phyloP scores from a whole-genome alignment of 2,329 filamentous ascomycete genomes.

The Trichoderma sp. region DNA sequence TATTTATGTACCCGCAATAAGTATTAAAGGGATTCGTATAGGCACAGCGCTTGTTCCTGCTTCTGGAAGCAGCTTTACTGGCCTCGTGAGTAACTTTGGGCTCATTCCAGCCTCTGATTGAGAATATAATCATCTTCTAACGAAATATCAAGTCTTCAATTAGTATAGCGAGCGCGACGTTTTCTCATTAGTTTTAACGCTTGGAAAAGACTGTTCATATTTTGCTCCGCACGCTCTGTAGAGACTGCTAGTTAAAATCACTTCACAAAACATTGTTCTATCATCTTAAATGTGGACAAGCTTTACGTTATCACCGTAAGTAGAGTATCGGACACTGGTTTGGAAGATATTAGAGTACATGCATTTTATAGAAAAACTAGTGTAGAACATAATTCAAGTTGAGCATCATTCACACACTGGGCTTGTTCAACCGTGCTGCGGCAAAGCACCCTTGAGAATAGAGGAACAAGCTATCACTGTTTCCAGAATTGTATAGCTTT shows the following conservation, averaged over 20 bases:
- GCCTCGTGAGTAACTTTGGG: too few species aligned
- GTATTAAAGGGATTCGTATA: neutral
- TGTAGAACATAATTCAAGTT: neutral
- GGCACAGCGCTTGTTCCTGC: too few species aligned
- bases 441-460: neutral
- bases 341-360: neutral
- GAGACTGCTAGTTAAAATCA: neutral
- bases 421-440: neutral
- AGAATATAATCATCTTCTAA: too few species aligned
- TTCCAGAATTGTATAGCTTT: neutral
- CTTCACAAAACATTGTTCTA: neutral
- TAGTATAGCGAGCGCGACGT: too few species aligned
- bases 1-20: too few species aligned
- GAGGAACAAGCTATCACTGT: neutral
- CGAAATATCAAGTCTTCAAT: too few species aligned
- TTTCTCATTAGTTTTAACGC: too few species aligned
- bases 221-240: neutral
- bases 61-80: too few species aligned
- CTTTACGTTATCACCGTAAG: neutral
- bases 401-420: neutral
- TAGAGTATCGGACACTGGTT: neutral
- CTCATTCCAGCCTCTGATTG: too few species aligned
- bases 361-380: neutral
- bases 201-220: neutral
- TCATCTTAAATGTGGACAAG: neutral